A percentile compares a stretch with the other conserved stretches of the same genome.
phyloP scores from a whole-genome alignment of 2,329 filamentous ascomycete species.

The Colletotrichum echinochloae region DNA sequence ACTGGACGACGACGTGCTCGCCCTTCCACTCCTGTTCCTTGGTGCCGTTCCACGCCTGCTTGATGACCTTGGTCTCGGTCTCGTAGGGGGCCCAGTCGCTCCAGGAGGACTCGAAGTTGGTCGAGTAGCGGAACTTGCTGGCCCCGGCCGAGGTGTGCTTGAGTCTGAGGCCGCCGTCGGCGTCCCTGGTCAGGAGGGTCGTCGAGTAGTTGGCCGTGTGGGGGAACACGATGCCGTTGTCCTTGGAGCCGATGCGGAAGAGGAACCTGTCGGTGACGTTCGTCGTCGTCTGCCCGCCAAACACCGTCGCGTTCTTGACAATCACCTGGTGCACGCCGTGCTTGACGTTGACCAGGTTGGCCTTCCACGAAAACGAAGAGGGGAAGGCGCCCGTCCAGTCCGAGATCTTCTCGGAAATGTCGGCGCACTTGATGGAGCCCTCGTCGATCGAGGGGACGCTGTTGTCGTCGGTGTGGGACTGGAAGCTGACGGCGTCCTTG shows the following conservation, averaged over 20 bases:
- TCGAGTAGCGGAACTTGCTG: conserved; percentile 72
- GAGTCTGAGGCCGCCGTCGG: conserved; percentile 56
- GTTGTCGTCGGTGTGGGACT: conserved; percentile 64
- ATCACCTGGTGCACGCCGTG: conserved; percentile 72
- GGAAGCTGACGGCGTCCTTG: conserved; percentile 60
- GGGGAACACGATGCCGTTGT: conserved; percentile 38
- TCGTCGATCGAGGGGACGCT: conserved; percentile 57
- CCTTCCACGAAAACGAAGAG: conserved; percentile 64
- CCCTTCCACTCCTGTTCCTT: conserved; percentile 69
- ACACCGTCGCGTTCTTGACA: conserved; percentile 64
- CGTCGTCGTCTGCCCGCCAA: conserved; percentile 57
- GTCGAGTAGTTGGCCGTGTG: conserved; percentile 54
- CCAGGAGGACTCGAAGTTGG: conserved; percentile 70
- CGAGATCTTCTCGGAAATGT: conserved; percentile 49
- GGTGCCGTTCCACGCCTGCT: conserved; percentile 68
- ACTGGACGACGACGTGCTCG: conserved; percentile 73
- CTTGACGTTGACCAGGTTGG: conserved; percentile 66
- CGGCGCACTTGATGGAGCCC: conserved; percentile 58
- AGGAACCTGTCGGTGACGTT: conserved; percentile 70
- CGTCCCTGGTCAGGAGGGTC: conserved; percentile 58
- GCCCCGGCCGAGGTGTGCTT: conserved; percentile 72
- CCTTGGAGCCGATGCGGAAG: conserved; percentile 35
- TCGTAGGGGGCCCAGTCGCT: conserved; percentile 68
- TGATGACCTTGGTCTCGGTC: conserved; percentile 61
- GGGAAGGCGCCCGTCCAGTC: conserved; percentile 64